These are phyloP conservation scores for Lavandula angustifolia DNA, from an alignment of 257 asterid species.

Conservation along the genomic window DNA sequence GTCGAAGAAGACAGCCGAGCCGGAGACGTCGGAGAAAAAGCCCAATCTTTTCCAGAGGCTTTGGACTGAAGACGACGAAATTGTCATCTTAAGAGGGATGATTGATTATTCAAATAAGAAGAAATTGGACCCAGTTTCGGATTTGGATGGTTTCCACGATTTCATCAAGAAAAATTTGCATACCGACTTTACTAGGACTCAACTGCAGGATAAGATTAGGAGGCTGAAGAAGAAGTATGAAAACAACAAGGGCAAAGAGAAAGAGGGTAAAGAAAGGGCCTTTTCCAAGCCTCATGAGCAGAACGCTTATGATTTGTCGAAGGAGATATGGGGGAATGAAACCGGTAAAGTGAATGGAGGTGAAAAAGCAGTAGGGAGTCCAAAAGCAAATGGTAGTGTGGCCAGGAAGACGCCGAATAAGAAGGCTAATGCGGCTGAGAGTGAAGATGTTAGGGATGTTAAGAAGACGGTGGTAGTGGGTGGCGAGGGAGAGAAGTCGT, in stretches of 20 bases:
- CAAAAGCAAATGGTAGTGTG: slow-evolving; percentile 32
- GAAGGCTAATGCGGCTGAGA: slow-evolving; percentile 25
- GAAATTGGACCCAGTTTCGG: slow-evolving; percentile 42
- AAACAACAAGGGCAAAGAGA: slow-evolving; percentile 45
- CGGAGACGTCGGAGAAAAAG: slow-evolving; percentile 29
- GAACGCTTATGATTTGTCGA: slow-evolving; percentile 46
- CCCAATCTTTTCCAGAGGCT: slow-evolving; percentile 50
- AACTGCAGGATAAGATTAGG: slow-evolving; percentile 59
- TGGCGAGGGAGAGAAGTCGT: too few relatives aligned
- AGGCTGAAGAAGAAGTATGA: slow-evolving; percentile 52
- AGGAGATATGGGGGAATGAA: slow-evolving; percentile 54
- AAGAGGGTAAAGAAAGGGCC: slow-evolving; percentile 41
- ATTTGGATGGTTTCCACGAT: slow-evolving; percentile 49
- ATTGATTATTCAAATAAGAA: slow-evolving; percentile 42
- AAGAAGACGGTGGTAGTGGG: too few relatives aligned
- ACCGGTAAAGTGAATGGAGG: slow-evolving; percentile 29
- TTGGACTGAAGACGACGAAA: slow-evolving; percentile 70
- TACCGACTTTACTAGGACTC: slow-evolving; percentile 44
- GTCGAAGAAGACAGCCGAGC: slow-evolving; percentile 44
- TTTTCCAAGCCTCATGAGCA: slow-evolving; percentile 54
- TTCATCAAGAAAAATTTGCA: slow-evolving; percentile 51
- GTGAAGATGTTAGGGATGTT: slow-evolving; percentile 22
- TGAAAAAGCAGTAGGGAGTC: slow-evolving; percentile 33
- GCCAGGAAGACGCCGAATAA: slow-evolving; percentile 33
- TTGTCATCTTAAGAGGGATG: slow-evolving; percentile 55